Conservation (phyloP, 768 basidiomycete genomes). For the Suillus fuscotomentosus region DNA sequence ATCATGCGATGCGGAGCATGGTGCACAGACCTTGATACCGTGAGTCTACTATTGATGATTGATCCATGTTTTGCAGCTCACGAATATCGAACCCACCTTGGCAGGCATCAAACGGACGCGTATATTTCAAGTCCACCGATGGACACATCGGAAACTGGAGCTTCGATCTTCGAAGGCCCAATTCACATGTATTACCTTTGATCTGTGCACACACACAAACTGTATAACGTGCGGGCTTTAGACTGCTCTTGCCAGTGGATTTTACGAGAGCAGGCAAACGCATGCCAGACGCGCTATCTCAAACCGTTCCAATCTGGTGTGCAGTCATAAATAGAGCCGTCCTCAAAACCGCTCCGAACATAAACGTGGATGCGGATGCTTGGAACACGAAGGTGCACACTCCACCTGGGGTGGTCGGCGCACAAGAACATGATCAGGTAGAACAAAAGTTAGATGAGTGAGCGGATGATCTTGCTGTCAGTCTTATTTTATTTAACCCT, state of each 20-base stretch:
- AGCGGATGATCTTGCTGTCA: constrained; percentile 67
- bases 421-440: constrained; percentile 82
- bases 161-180: constrained; percentile 82
- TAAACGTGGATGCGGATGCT: constrained; percentile 3
- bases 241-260: constrained; percentile 85
- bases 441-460: constrained; percentile 60
- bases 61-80: constrained; percentile 1
- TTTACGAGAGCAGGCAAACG: constrained; percentile 92
- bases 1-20: constrained; percentile 94
- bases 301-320: constrained; percentile 95
- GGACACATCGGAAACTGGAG: constrained; percentile 85
- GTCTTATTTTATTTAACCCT: constrained; percentile 13
- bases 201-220: constrained; percentile 40
- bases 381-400: constrained; percentile 71
- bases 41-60: constrained; percentile 25
- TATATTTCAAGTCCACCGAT: constrained; percentile 93
- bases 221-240: constrained; percentile 25
- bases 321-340: constrained; percentile 77
- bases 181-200: constrained; percentile 71
- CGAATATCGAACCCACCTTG: constrained; percentile 6
- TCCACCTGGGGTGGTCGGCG: constrained; percentile 63
- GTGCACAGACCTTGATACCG: constrained; percentile 78
- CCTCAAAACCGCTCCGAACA: constrained; percentile 11
- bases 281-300: constrained; percentile 90
- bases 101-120: constrained; percentile 30